Evolutionary conservation across 2,329 filamentous ascomycete species (phyloP), one percentile per base, ranked within the genome.

Genomic region (Davidsoniella neocaledoniae): DNA sequence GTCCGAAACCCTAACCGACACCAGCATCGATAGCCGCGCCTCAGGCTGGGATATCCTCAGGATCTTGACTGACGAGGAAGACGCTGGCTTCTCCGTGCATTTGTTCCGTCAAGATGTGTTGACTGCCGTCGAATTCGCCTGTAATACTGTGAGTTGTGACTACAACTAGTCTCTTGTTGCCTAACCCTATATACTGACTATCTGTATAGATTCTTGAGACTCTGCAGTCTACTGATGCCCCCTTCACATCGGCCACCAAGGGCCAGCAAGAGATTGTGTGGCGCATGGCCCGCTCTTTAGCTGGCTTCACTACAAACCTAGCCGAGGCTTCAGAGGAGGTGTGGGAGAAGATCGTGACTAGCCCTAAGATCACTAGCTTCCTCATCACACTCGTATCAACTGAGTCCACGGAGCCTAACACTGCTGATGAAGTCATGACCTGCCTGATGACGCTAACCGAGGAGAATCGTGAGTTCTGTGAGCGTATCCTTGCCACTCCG

Each of bases 11-110:
- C 63, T 83, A 50, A 77, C 76, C 21, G 79, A 83, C 58, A 65
- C 71, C 37, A 75, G 69, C 51, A 65, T 80, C 48, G 77, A 82
- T 62, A 77, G 76, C 56, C 70, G 75, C 44, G 74, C 77, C 41
- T 75, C 77, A 17, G 79, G 77, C n/a, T 83, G 79, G 79, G 72
- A 74, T 10, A 79, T 82, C 55, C 64, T 83, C 48, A 70, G 72
- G 55, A 70, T 76, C 40, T 66, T 83, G 48, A 74, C 72, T 2
- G 66, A 74, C 54, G 73, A 80, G 58, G 79, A 83, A 60, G 78
- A 80, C 56, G 66, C 72, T 10, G 79, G 81, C 57, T 82, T 83
- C 53, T 79, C 76, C 54, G 65, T 83, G 17, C 77, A 83, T 56
- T 61, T 83, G 51, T 81, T 72, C 57, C 67, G 79, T 41, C 65